Conservation (phyloP, 2,329 filamentous ascomycete species). For the Fusarium succisae region DNA sequence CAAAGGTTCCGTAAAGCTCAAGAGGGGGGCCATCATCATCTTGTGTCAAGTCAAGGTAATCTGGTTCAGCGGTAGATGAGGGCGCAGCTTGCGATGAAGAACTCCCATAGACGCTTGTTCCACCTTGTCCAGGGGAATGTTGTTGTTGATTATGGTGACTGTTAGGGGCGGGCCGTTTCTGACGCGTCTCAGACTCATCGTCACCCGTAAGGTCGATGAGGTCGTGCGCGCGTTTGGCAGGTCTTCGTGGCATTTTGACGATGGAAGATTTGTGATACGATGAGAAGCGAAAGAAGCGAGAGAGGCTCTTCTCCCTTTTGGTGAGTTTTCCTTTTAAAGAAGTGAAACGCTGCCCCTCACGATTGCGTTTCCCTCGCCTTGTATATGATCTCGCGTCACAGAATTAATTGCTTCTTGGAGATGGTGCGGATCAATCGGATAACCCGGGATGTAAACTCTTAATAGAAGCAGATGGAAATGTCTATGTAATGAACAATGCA, state of each 20-base stretch:
- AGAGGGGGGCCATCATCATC: conserved; percentile 51
- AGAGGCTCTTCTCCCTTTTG: neutral
- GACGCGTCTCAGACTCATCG: conserved; percentile 35
- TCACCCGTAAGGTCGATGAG: conserved; percentile 56
- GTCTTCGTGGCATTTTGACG: conserved; percentile 27
- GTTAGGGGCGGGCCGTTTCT: conserved; percentile 42
- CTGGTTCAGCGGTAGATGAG: conserved; percentile 46
- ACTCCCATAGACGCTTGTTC: conserved; percentile 24
- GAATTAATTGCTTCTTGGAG: conserved; percentile 35
- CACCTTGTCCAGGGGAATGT: conserved; percentile 23
- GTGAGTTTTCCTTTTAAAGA: neutral
- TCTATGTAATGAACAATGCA: neutral
- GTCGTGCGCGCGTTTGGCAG: conserved; percentile 49
- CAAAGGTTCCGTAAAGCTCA: conserved; percentile 60
- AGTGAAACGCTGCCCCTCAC: neutral
- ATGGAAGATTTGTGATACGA: neutral
- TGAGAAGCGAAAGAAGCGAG: neutral
- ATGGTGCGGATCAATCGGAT: conserved; percentile 12
- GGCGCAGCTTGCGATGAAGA: conserved; percentile 27
- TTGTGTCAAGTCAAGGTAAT: conserved; percentile 56
- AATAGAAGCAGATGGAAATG: neutral
- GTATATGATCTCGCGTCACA: neutral
- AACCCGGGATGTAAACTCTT: neutral
- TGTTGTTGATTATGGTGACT: conserved; percentile 7
- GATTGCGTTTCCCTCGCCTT: neutral